Evolutionary conservation across 768 basidiomycete species (phyloP).

Genomic region (Mycena haematopus): DNA sequence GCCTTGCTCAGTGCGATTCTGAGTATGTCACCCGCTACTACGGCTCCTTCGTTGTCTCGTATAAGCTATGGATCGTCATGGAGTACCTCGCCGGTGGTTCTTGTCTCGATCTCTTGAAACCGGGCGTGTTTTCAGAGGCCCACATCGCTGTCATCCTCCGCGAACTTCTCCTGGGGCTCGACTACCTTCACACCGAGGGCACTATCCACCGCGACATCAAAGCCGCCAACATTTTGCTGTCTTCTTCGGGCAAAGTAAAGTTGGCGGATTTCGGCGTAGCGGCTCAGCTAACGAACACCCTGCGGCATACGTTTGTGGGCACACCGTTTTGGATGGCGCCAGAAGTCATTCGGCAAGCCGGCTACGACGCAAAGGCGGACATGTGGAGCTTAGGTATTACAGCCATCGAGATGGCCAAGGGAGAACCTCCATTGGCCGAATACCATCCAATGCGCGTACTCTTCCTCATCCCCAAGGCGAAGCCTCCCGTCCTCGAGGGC

Average conservation of each 20-base stretch:
- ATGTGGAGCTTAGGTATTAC: constrained; percentile 99
- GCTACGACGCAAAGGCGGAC: constrained; percentile 95
- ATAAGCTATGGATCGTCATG: constrained; percentile 99
- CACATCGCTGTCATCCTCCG: constrained; percentile 96
- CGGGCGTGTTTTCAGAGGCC: constrained; percentile 87
- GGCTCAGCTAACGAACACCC: constrained; percentile 91
- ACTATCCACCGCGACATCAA: constrained; percentile 99
- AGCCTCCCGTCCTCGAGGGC: constrained; percentile 89
- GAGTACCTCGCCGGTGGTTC: constrained; percentile 99
- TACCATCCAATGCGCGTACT: constrained; percentile 99
- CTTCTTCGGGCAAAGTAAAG: constrained; percentile 92
- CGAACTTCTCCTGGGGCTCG: constrained; percentile 90
- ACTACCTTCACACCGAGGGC: constrained; percentile 94
- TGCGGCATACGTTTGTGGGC: constrained; percentile 97
- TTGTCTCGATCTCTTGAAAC: constrained; percentile 93
- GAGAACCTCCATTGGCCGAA: constrained; percentile 94
- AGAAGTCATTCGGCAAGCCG: constrained; percentile 96
- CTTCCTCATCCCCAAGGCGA: constrained; percentile 97
- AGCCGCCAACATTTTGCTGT: constrained; percentile 93
- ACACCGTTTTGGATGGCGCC: constrained; percentile 99
- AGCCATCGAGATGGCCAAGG: constrained; percentile 97
- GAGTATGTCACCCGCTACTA: constrained; percentile 97
- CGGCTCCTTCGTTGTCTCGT: constrained; percentile 94
- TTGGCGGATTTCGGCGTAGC: constrained; percentile 99
- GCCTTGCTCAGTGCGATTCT: constrained; percentile 93